phyloP scores from a whole-genome alignment of 768 basidiomycete species.

The Candolleomyces efflorescens region DNA sequence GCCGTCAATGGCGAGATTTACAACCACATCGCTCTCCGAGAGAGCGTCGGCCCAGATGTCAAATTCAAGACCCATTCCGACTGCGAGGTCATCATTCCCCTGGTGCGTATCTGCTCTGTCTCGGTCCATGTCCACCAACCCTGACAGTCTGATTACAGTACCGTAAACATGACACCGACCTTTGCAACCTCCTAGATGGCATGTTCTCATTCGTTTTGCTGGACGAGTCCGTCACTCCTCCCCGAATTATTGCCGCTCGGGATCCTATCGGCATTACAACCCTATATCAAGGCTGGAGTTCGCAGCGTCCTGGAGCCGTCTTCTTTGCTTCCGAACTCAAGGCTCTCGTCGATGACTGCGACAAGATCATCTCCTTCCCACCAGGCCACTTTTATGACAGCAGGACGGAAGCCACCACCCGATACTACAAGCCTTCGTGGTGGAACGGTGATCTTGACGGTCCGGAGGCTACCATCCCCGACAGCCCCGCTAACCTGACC shows the following conservation, averaged over 20 bases:
- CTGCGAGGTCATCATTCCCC: slow-evolving; percentile 93
- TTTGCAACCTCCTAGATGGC: slow-evolving; percentile 85
- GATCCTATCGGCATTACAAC: slow-evolving; percentile 98
- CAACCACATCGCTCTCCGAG: slow-evolving; percentile 85
- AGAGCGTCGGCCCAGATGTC: slow-evolving; percentile 54
- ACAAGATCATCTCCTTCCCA: slow-evolving; percentile 92
- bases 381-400: slow-evolving; percentile 97
- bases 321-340: slow-evolving; percentile 98
- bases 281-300: slow-evolving; percentile 95
- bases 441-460: slow-evolving; percentile 78
- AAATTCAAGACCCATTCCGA: slow-evolving; percentile 97
- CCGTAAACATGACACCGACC: slow-evolving; percentile 68
- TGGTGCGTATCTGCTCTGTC: slow-evolving; percentile 43
- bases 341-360: slow-evolving; percentile 85
- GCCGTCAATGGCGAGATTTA: slow-evolving; percentile 99
- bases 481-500: slow-evolving; percentile 57
- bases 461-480: slow-evolving; percentile 50
- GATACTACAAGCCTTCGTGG: slow-evolving; percentile 90
- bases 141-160: slow-evolving; percentile 51
- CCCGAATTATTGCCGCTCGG: slow-evolving; percentile 91
- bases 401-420: slow-evolving; percentile 64
- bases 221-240: slow-evolving; percentile 86
- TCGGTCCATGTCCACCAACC: neutral
- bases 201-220: slow-evolving; percentile 99
- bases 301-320: slow-evolving; percentile 71